Evolutionary conservation across 768 basidiomycete genomes (phyloP), one percentile per base, ranked within the genome.

Genomic region (Glaciozyma antarctica): DNA sequence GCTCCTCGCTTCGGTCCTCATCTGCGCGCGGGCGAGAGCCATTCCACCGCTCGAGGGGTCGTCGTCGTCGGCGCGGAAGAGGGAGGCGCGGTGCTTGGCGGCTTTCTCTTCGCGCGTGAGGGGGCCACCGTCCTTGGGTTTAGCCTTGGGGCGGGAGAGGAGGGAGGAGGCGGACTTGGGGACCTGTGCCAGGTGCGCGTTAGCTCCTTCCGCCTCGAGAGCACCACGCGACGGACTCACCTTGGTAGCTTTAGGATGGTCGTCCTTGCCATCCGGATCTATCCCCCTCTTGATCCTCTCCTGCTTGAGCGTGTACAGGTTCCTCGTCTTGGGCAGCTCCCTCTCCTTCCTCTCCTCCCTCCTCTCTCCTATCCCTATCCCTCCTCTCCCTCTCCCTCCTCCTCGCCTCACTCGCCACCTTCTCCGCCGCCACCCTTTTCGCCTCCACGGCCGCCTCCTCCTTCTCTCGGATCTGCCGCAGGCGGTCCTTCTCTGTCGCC

Each of bases 221-320:
- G 38, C n/a, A 7, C n/a, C 24, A 19, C 5, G 41, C 24, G 4
- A 12, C 5, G 12, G 15, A 28, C 24, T 28, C 5, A 38, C 16
- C 38, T 41, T 41, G n/a, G 16, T 16, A 44, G 41, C 57, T 16
- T 13, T 30, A 10, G 10, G 43, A 44, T 38, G 63, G 54, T 70
- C 69, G 22, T 70, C 69, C 45, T 60, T 70, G 26, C 69, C 69
- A 43, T 66, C 62, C 43, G 69, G 69, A 34, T 70, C 60, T 47
- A 70, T 32, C 10, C 68, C 68, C 1, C 61, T 59, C 52, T 61
- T 63, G 48, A 63, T 62, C 44, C 68, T 32, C 52, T 69, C 68
- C 62, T 66, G 60, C 60, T 64, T 69, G 49, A 69, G 60, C 44
- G n/a, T 44, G 34, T 53, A 69, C 17, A 63, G 38, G 56, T 69